Evolutionary conservation across 2,329 filamentous ascomycete genomes (phyloP).

Genomic region (Xylaria sp.): DNA sequence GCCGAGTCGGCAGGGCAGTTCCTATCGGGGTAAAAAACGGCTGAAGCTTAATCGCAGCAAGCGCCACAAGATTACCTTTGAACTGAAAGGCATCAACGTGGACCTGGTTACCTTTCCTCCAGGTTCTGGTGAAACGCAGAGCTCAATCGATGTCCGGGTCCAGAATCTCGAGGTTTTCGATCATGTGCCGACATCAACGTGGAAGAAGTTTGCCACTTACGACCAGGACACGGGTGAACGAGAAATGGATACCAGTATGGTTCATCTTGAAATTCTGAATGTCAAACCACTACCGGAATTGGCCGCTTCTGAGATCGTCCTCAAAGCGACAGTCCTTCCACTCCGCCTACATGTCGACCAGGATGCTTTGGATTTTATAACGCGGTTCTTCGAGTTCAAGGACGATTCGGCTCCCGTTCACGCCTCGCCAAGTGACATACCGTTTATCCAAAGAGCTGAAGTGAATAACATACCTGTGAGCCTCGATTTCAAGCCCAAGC

Average conservation of each 20-base stretch:
- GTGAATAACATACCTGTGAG: constrained; percentile 81
- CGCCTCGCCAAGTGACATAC: constrained; percentile 68
- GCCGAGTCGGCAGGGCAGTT: constrained; percentile 51
- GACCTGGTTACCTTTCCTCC: constrained; percentile 83
- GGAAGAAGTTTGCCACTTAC: constrained; percentile 97
- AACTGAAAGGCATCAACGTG: constrained; percentile 80
- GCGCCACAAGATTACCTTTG: constrained; percentile 93
- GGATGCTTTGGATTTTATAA: constrained; percentile 95
- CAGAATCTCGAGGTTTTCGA: constrained; percentile 89
- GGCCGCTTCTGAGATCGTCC: constrained; percentile 85
- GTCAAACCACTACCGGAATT: constrained; percentile 84
- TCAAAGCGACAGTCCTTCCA: constrained; percentile 78
- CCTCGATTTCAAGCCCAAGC: constrained; percentile 94
- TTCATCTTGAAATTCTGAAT: constrained; percentile 84
- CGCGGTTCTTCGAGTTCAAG: constrained; percentile 97
- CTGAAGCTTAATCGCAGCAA: constrained; percentile 82
- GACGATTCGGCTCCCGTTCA: constrained; percentile 66
- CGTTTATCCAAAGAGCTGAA: constrained; percentile 89
- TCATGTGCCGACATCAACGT: constrained; percentile 91
- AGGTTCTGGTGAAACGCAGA: constrained; percentile 78
- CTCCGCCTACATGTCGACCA: constrained; percentile 94
- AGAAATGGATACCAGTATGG: constrained; percentile 85
- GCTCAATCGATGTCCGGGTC: constrained; percentile 82
- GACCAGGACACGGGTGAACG: constrained; percentile 84
- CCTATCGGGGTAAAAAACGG: constrained; percentile 54